Conservation (phyloP, 495 filamentous ascomycete species). For the Neurospora tetraspora region DNA sequence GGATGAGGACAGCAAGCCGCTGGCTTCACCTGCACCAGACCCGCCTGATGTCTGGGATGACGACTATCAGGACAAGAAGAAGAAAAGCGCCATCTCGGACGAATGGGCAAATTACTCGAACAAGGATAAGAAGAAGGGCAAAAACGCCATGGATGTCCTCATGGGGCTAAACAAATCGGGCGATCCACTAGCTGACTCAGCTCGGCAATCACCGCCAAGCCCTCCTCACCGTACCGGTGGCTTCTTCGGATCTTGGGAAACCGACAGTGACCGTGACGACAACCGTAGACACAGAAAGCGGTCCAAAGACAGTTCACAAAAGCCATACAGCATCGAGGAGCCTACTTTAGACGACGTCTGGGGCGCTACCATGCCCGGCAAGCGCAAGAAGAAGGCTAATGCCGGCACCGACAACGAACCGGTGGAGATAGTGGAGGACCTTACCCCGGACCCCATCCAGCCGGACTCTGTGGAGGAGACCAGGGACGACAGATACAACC, state of each 20-base stretch:
- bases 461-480: constrained; percentile 34
- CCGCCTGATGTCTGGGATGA: constrained; percentile 17
- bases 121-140: constrained; percentile 23
- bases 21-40: constrained; percentile 16
- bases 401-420: constrained; percentile 27
- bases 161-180: constrained; percentile 24
- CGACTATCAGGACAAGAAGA: constrained; percentile 22
- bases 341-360: constrained; percentile 30
- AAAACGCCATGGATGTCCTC: constrained; percentile 19
- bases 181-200: constrained; percentile 12
- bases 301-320: constrained; percentile 13
- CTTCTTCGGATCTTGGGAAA: constrained; percentile 27
- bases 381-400: constrained; percentile 32
- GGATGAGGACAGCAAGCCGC: constrained; percentile 1
- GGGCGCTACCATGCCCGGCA: constrained; percentile 26
- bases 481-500: constrained; percentile 27
- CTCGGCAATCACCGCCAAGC: constrained; percentile 14
- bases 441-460: constrained; percentile 23
- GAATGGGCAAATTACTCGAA: constrained; percentile 9
- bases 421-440: constrained; percentile 28
- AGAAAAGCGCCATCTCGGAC: constrained; percentile 14
- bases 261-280: constrained; percentile 27
- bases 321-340: constrained; percentile 37
- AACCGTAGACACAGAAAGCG: constrained; percentile 14
- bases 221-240: constrained; percentile 5